Percentiles rank a stretch among this genome's conserved stretches.
Evolutionary conservation across 1,284 basidiomycete genomes (phyloP).

Genomic region (Heliocybe sulcata): DNA sequence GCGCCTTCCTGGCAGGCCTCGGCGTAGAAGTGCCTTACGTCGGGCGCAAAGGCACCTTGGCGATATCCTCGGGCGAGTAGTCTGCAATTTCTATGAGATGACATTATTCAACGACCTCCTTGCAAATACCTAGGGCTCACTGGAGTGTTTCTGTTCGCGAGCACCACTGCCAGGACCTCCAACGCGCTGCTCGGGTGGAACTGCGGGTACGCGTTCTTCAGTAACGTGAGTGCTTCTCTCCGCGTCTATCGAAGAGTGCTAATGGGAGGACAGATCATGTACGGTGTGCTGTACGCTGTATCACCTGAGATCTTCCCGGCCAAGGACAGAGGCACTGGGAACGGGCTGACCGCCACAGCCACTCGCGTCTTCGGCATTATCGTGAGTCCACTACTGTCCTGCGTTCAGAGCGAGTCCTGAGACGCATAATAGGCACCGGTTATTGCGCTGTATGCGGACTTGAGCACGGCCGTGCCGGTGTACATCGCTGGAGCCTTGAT

Average conservation of each 20-base stretch:
- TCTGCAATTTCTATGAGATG: conserved; percentile 26
- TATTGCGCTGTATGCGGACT: conserved; percentile 63
- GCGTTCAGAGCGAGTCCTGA: no score
- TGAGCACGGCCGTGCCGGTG: conserved; percentile 63
- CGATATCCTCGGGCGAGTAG: conserved; percentile 42
- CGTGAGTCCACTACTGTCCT: conserved; percentile 28
- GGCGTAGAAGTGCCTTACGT: conserved; percentile 53
- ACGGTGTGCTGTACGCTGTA: conserved; percentile 67
- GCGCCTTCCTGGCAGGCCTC: conserved; percentile 57
- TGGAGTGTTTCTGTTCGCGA: conserved; percentile 64
- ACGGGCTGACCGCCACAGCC: conserved; percentile 47
- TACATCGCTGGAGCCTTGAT: conserved; percentile 73
- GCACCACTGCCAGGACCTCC: conserved; percentile 63
- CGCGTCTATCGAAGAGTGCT: no score
- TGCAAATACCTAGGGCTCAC: conserved; percentile 48
- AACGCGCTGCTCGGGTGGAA: conserved; percentile 65
- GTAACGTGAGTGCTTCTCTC: conserved; percentile 36
- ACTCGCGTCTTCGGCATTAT: conserved; percentile 58
- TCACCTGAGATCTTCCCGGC: conserved; percentile 71
- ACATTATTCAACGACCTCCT: conserved; percentile 30
- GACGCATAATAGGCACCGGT: conserved; percentile 56
- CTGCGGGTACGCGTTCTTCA: conserved; percentile 55
- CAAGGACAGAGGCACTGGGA: conserved; percentile 61
- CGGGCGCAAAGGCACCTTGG: conserved; percentile 59
- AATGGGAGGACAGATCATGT: conserved; percentile 48